Conservation (phyloP, 129 eudicot genomes). For the Silybum marianum region DNA sequence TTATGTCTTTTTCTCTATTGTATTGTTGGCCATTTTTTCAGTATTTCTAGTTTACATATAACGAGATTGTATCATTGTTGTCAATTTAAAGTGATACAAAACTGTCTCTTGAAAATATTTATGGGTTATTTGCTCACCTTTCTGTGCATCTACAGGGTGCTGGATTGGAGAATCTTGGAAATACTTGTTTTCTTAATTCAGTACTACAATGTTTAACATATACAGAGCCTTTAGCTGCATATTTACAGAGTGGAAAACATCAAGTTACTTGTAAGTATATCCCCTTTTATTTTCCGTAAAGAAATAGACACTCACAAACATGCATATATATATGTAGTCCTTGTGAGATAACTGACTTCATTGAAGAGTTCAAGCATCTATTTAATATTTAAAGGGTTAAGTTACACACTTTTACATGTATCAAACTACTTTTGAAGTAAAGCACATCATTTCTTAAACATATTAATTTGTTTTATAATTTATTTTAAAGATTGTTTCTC, state of each 20-base stretch:
- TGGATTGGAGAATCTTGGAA: slow-evolving; percentile 94
- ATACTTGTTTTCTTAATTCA: slow-evolving; percentile 93
- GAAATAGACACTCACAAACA: not conserved
- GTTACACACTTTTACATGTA: not conserved
- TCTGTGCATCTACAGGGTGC: slow-evolving; percentile 71
- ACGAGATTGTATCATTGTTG: not conserved
- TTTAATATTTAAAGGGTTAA: not conserved
- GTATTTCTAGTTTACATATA: not conserved
- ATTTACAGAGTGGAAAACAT: slow-evolving; percentile 88
- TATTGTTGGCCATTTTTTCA: not conserved
- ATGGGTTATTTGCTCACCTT: not conserved
- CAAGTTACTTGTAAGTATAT: slow-evolving; percentile 75
- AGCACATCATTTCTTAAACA: not conserved
- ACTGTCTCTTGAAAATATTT: not conserved
- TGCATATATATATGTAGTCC: not conserved
- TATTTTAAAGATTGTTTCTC: not conserved
- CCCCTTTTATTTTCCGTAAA: not conserved
- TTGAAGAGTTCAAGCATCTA: not conserved
- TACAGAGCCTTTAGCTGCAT: slow-evolving; percentile 93
- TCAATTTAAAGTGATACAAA: not conserved
- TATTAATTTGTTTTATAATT: not conserved
- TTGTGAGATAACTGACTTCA: not conserved
- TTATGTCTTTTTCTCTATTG: not conserved
- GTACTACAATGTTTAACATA: slow-evolving; percentile 92
- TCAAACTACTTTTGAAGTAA: not conserved